phyloP scores from a whole-genome alignment of 208 protist genomes.

The Sergeia podlipaevii region DNA sequence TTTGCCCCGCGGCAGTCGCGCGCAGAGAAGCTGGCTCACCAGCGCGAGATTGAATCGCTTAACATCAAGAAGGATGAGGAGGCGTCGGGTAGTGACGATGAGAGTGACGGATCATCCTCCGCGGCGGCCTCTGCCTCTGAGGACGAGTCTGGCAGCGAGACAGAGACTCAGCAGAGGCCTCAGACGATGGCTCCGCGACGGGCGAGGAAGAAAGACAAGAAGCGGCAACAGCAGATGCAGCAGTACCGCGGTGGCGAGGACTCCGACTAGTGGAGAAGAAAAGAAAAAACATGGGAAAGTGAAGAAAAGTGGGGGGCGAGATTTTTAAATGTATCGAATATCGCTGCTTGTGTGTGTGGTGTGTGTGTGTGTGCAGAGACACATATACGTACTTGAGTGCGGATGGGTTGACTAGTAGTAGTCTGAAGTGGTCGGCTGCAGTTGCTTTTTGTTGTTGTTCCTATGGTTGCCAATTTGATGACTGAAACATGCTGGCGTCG shows the following conservation, averaged over 20 bases:
- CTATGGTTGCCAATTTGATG: too few relatives aligned
- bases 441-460: too few relatives aligned
- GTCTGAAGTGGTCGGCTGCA: too few relatives aligned
- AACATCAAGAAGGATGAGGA: conserved; percentile 9
- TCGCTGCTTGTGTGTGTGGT: too few relatives aligned
- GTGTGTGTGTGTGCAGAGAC: too few relatives aligned
- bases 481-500: too few relatives aligned
- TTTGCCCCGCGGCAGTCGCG: conserved; percentile 46
- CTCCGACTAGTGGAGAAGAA: too few relatives aligned
- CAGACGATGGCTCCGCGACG: neutral
- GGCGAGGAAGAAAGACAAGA: conserved; percentile 22
- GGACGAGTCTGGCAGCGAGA: neutral
- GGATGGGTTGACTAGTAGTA: too few relatives aligned
- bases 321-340: too few relatives aligned
- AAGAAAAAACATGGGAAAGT: conserved; percentile 8
- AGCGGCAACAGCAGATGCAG: conserved; percentile 21
- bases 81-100: conserved; percentile 3
- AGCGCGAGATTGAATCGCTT: neutral
- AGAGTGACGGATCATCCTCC: neutral
- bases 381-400: too few relatives aligned
- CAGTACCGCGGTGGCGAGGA: neutral
- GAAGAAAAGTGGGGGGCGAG: too few relatives aligned
- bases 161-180: neutral
- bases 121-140: neutral
- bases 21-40: conserved; percentile 8